Percentiles rank a stretch among this genome's conserved stretches.
Evolutionary conservation across 495 filamentous ascomycete genomes (phyloP).

Genomic region (Neurospora sp.): DNA sequence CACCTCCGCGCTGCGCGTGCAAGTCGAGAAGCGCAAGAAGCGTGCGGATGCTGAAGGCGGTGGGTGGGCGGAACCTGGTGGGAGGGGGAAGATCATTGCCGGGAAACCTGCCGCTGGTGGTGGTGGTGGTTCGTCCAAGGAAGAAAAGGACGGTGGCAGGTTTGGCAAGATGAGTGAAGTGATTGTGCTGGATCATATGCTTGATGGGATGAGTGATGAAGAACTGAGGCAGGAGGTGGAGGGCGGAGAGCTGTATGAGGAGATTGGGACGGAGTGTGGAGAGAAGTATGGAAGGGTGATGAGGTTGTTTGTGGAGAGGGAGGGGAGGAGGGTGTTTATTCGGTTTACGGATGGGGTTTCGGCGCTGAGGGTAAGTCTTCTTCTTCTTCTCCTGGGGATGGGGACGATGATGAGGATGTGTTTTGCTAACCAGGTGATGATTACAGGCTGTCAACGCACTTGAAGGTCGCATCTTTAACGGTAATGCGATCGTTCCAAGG

Average conservation of each 20-base stretch:
- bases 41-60: conserved; percentile 69
- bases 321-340: conserved; percentile 63
- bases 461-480: conserved; percentile 76
- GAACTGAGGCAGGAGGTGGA: conserved; percentile 50
- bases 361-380: conserved; percentile 60
- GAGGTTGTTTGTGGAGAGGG: conserved; percentile 60
- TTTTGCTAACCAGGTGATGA: background rate
- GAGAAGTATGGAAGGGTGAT: conserved; percentile 86
- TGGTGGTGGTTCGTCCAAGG: conserved; percentile 6
- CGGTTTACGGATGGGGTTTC: conserved; percentile 76
- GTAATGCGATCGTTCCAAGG: conserved; percentile 64
- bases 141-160: conserved; percentile 40
- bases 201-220: conserved; percentile 59
- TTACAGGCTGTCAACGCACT: conserved; percentile 75
- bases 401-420: background rate
- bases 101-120: conserved; percentile 28
- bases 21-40: conserved; percentile 75
- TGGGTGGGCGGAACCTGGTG: conserved; percentile 58
- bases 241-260: conserved; percentile 65
- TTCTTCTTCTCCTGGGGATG: background rate
- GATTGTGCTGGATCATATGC: conserved; percentile 68
- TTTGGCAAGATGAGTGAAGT: conserved; percentile 74
- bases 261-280: conserved; percentile 88
- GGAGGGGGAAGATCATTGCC: conserved; percentile 72
- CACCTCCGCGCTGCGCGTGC: conserved; percentile 66